Evolutionary conservation across 2,329 filamentous ascomycete genomes (phyloP), one percentile per base, ranked within the genome.

Genomic region (Fusarium sp.): DNA sequence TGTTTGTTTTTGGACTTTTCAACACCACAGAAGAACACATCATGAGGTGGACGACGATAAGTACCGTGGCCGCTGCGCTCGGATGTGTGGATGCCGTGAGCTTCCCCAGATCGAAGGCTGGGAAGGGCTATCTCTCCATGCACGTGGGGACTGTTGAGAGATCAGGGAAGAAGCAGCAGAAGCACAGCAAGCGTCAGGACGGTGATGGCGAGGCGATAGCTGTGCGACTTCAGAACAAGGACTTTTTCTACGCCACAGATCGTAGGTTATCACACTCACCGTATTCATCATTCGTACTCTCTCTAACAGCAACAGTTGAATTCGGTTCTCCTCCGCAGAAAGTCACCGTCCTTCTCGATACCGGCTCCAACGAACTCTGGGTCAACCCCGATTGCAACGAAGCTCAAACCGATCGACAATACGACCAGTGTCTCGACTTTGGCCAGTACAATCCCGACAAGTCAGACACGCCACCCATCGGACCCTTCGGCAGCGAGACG

Each of bases 281-380:
- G 28, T 20, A 48, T 28, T 15, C 3, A 20, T 9, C 6, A 22
- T 22, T 22, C 22, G 32, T 17, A 19, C 28, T 3, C 2, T 10
- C 33, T 60, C 49, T 24, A 47, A 66, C 50, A 14, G 19, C 5
- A 8, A 54, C 15, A 84, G 82, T 84, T 40, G 74, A 77, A 26
- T 77, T 84, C 26, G 83, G 83, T 28, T 79, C 76, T 1, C 78
- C 81, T 7, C 72, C 76, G 1, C 83, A 85, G 65, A 75, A 70
- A 13, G 75, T 85, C 35, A 80, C 81, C 13, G 81, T 85, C 35
- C 78, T 84, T 37, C 77, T 85, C 55, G 83, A 85, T 61, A 85
- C 83, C 1, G 85, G 85, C 17, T 87, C 85, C 7, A 82, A 82
- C 64, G 83, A 86, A 71, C 79, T 87, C 9, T 87, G 85, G 85